Base-by-base conservation (phyloP, 495 filamentous ascomycete species). In the Penicillium maclennaniae region DNA sequence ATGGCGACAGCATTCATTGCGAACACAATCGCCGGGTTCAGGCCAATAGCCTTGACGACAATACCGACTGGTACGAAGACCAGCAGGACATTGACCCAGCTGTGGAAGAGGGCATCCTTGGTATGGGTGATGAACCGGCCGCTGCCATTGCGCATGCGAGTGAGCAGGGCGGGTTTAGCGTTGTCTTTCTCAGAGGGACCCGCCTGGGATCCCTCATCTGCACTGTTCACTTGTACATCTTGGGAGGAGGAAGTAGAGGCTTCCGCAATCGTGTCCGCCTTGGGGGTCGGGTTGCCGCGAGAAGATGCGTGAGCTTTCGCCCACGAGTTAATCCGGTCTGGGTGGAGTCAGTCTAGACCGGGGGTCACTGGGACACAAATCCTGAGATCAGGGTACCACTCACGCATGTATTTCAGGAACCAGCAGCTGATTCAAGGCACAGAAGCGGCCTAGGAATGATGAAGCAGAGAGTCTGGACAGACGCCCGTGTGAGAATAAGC, bases 61-160 rank as follows among this genome's bases (percentile, higher is more conserved):
- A 95, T 92, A 52, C 88, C 90, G 47, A 86, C 72, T 1, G 90
- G 90, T 7, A 93, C 88, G 65, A 91, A 91, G 25, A 92, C 70
- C 58, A 93, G 71, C 55, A 93, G 78, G 36, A 87, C 47, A 69
- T 95, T 93, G 70, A 93, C 71, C 80, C 84, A 88, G 76, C 86
- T 92, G 57, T 75, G 69, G 52, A 55, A 73, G 21, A 75, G 34
- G 16, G 72, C 72, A 25, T 65, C 63, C 57, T 66, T 71, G 53
- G 72, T 73, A 45, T 75, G 72, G 17, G 55, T 52, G 47, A 49
- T 47, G 61, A 75, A 75, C 8, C 72, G 72, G 42, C 61, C 52
- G 36, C 42, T 56, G 19, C 70, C 72, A 54, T 68, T 65, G 25
- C 64, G 67, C 62, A 67, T 63, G 12, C 72, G 72, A 45, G 61